Conservation (phyloP, 192 early-diverging fungal genomes). For the Coemansia sp. region DNA sequence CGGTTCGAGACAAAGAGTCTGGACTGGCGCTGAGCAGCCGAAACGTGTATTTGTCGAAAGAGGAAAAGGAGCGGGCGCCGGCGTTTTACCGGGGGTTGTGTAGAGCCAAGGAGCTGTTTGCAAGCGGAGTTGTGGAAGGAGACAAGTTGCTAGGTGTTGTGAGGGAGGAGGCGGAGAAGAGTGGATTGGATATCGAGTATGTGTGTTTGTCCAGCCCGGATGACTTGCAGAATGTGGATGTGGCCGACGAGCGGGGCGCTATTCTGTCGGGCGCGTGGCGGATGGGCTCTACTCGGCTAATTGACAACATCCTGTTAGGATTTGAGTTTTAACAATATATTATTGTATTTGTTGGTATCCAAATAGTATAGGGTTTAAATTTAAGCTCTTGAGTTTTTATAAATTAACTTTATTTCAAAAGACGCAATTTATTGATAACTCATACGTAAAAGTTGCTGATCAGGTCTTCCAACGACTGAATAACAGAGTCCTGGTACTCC, state of each 20-base stretch:
- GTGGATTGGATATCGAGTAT: constrained; percentile 77
- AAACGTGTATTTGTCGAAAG: constrained; percentile 78
- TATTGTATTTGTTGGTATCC: no score
- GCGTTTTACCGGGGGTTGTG: constrained; percentile 73
- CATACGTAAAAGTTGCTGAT: constrained; percentile 36
- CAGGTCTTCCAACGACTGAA: constrained; percentile 49
- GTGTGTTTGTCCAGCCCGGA: constrained; percentile 73
- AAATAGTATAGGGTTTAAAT: no score
- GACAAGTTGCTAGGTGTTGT: constrained; percentile 50
- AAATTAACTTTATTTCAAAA: background rate
- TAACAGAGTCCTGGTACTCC: constrained; percentile 51
- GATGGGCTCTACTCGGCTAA: constrained; percentile 85
- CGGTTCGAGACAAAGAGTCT: constrained; percentile 67
- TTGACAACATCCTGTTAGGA: constrained; percentile 89
- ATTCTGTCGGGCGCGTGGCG: constrained; percentile 84
- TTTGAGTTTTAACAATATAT: constrained; percentile 29
- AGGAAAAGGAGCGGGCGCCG: constrained; percentile 68
- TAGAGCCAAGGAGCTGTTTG: constrained; percentile 56
- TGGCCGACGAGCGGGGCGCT: constrained; percentile 59
- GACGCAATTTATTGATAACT: background rate
- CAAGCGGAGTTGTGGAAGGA: constrained; percentile 31
- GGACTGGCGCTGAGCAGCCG: constrained; percentile 90
- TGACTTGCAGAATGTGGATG: constrained; percentile 60
- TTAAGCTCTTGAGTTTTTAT: no score
- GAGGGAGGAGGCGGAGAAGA: constrained; percentile 37